Evolutionary conservation across 1,284 basidiomycete species (phyloP), one percentile per base, ranked within the genome.

Genomic region (Violaceomyces palustris): DNA sequence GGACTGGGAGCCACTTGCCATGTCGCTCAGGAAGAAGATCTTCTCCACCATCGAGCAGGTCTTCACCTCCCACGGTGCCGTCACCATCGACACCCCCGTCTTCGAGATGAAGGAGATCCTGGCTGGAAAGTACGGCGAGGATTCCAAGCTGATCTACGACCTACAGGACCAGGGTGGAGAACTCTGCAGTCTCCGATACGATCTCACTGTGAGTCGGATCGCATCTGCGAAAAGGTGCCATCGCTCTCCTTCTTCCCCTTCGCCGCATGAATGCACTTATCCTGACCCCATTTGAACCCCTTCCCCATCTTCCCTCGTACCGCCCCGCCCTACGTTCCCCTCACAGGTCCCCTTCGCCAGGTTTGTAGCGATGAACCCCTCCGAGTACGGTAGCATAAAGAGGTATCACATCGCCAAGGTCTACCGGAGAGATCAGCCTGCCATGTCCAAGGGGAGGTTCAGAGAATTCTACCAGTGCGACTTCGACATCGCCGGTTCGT

Each of bases 401-500:
- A 76, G 96, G 26, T 98, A 92, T 83, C 93, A 98, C 76, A 86
- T 98, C 42, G 92, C 91, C 23, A 99, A 98, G 76, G 93, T 98
- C 19, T 98, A 98, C 76, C 79, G 94, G 55, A 78, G 94, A 70
- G 93, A 99, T 75, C 92, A 87, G 69, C 93, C 94, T 1, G 92
- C 93, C 48, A 92, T 98, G 87, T 86, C 85, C 41, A 98, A 99
- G 77, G 93, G 93, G 4, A 81, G 93, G 28, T 96, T 98, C 90
- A 82, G 93, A 54, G 93, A 99, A 77, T 98, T 98, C 74, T 92
- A 89, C 72, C 93, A 99, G 77, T 96, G 93, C 58, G 93, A 98
- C 75, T 88, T 97, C 67, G 94, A 98, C 75, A 92, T 98, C 55
- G 83, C 88, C n/a, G 93, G 93, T 19, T 41, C 56, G n/a, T 67